Percentiles rank a stretch among this genome's conserved stretches.
Conservation (phyloP, 2,329 filamentous ascomycete genomes). For the Elsinoe necatrix region DNA sequence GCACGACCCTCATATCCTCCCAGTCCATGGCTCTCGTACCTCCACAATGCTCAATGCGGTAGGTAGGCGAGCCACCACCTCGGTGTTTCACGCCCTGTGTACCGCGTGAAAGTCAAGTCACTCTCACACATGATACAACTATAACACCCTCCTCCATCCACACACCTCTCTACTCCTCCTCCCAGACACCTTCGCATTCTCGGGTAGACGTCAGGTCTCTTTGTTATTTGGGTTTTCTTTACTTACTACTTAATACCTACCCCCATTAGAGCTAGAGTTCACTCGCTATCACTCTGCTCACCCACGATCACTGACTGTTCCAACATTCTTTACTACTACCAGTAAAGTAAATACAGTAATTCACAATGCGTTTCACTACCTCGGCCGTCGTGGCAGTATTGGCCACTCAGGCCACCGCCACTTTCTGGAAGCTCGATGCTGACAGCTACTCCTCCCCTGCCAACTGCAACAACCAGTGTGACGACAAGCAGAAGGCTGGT, state of each 20-base stretch:
- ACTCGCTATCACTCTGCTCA: slow-evolving; percentile 12
- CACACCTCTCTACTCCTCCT: not conserved
- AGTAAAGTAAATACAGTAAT: slow-evolving; percentile 14
- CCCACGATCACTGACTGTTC: slow-evolving; percentile 9
- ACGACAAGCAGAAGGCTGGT: slow-evolving; percentile 56
- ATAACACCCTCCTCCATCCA: slow-evolving; percentile 3
- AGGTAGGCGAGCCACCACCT: slow-evolving; percentile 1
- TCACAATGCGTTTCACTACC: slow-evolving; percentile 14
- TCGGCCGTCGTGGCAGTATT: slow-evolving; percentile 37
- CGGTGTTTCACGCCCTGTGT: slow-evolving; percentile 10
- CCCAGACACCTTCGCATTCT: slow-evolving; percentile 7
- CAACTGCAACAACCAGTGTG: slow-evolving; percentile 72
- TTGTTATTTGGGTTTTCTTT: slow-evolving; percentile 7
- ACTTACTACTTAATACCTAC: slow-evolving; percentile 12
- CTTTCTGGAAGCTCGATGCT: slow-evolving; percentile 43
- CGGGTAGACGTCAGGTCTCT: slow-evolving; percentile 8
- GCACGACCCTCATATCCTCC: not conserved
- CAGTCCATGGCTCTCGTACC: not conserved
- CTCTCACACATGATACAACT: not conserved
- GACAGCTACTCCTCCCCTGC: slow-evolving; percentile 56
- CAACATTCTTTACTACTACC: not conserved
- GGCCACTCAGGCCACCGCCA: slow-evolving; percentile 38
- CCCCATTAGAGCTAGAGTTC: not conserved
- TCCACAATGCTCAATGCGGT: slow-evolving; percentile 8
- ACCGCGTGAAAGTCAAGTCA: not conserved